phyloP scores from a whole-genome alignment of 495 filamentous ascomycete species.

The Staphylotrichum longicolle region DNA sequence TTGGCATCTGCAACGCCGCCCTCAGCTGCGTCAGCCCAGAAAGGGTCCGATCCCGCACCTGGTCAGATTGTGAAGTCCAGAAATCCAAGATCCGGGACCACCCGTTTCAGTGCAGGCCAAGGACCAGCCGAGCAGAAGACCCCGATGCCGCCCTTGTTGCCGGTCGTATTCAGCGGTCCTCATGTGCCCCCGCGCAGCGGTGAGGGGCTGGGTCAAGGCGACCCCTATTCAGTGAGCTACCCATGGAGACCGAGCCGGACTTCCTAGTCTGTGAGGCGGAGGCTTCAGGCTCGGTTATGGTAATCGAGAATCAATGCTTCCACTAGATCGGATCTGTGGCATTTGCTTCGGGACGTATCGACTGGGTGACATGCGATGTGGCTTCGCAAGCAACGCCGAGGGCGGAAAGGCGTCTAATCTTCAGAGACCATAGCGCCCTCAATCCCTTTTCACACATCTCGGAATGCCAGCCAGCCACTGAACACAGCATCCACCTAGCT shows the following conservation, averaged over 20 bases:
- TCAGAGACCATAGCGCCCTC: background rate
- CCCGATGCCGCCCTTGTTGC: background rate
- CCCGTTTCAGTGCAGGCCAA: background rate
- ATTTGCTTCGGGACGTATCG: background rate
- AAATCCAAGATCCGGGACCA: too few species aligned
- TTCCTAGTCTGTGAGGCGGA: too few species aligned
- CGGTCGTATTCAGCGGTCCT: too few species aligned
- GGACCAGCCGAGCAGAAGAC: background rate
- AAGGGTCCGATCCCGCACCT: background rate
- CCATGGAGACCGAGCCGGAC: too few species aligned
- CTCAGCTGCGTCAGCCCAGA: background rate
- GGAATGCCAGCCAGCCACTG: background rate
- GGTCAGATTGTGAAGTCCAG: background rate
- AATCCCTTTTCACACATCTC: background rate
- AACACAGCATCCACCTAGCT: background rate
- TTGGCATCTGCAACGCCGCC: background rate
- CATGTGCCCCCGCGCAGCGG: too few species aligned
- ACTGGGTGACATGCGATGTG: background rate
- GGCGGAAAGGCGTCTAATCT: background rate
- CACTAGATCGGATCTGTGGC: too few species aligned
- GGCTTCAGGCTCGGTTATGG: too few species aligned
- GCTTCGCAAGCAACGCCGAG: background rate
- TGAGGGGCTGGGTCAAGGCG: too few species aligned
- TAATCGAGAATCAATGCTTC: too few species aligned
- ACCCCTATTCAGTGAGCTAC: too few species aligned